A percentile compares a stretch with the other conserved stretches of the same genome.
phyloP scores from a whole-genome alignment of 78 protist species.

The Dictyostelium purpureum region DNA sequence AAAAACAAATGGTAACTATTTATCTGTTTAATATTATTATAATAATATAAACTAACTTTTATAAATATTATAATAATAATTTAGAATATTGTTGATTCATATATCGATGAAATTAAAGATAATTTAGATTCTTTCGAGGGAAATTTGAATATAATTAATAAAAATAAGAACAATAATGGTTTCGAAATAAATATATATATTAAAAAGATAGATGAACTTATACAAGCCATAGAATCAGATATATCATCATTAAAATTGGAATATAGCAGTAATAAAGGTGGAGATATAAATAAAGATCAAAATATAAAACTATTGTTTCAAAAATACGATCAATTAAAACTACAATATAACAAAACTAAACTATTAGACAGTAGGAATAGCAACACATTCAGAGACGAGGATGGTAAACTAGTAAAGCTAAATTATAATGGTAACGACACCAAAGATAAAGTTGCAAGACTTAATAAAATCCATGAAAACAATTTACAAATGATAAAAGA shows the following conservation, averaged over 20 bases:
- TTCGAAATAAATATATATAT: neutral
- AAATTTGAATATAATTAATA: neutral
- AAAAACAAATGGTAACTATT: too few species aligned
- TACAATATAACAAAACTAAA: neutral
- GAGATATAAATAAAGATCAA: neutral
- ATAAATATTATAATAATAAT: neutral
- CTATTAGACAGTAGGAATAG: neutral
- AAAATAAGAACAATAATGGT: neutral
- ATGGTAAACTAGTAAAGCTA: neutral
- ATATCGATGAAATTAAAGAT: conserved; percentile 8
- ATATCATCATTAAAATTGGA: neutral
- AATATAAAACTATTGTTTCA: neutral
- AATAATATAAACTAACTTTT: neutral
- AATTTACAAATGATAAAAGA: neutral
- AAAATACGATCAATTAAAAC: conserved; percentile 3
- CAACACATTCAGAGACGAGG: neutral
- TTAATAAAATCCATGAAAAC: neutral
- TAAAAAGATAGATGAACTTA: neutral
- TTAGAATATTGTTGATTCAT: neutral
- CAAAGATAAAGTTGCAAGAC: neutral
- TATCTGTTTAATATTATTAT: neutral
- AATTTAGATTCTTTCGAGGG: neutral
- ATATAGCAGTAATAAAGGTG: neutral
- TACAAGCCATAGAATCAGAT: too few species aligned
- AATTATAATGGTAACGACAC: neutral